phyloP scores from a whole-genome alignment of 164 flowering plant species.

The Liquidambar formosana region DNA sequence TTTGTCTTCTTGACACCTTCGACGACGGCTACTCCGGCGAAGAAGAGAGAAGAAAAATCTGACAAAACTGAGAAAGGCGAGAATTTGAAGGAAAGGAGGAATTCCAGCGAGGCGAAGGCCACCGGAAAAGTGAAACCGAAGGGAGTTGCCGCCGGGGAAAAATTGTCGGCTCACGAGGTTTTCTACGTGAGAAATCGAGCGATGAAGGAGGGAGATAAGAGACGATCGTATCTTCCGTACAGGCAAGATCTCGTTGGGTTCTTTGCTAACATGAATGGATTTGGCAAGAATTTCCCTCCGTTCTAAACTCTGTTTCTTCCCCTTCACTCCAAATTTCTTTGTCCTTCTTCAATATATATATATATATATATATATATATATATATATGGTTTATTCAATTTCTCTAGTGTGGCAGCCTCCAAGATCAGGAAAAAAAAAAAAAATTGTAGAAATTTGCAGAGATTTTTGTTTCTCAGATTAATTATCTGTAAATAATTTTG shows the following conservation, averaged over 20 bases:
- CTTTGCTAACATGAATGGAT: constrained; percentile 22
- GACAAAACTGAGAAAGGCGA: background rate
- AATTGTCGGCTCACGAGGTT: constrained; percentile 35
- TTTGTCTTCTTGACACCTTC: constrained; percentile 28
- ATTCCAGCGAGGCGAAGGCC: background rate
- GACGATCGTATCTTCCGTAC: constrained; percentile 44
- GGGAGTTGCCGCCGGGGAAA: background rate
- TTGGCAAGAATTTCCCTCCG: constrained; percentile 15
- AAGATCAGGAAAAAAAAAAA: too few species aligned
- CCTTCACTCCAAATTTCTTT: too few species aligned
- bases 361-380: too few species aligned
- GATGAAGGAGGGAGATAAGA: constrained; percentile 32
- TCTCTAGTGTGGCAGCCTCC: too few species aligned
- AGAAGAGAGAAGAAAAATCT: constrained; percentile 1
- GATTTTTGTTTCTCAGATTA: too few species aligned
- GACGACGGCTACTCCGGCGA: background rate
- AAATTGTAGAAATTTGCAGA: too few species aligned
- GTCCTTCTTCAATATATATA: too few species aligned
- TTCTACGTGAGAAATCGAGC: constrained; percentile 39
- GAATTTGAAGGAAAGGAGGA: background rate
- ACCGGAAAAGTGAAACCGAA: constrained; percentile 3
- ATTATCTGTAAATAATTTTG: too few species aligned
- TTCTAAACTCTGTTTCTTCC: too few species aligned
- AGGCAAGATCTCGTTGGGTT: constrained; percentile 40
- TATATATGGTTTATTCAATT: too few species aligned